Evolutionary conservation across 441 rosid genomes (phyloP), one percentile per base, ranked within the genome.

Genomic region (Eugenia klotzschiana): DNA sequence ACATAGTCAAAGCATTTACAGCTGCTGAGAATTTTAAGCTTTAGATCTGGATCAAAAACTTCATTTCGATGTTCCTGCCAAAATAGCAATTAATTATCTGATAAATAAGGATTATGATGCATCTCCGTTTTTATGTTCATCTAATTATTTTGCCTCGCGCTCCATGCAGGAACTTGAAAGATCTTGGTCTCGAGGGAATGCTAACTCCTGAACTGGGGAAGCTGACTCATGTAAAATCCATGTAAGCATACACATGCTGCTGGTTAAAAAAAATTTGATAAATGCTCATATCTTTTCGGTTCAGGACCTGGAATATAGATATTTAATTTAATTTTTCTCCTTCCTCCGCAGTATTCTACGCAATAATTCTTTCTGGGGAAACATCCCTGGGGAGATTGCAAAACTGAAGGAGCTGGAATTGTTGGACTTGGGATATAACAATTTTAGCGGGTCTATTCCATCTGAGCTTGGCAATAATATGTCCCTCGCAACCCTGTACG

Each of bases 361-460:
- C 88, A 95, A 97, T 91, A 95, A 95, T 86, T 93, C 98, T 51
- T 94, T 97, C 82, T 87, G 80, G 25, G 98, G 98, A 64, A 84
- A 56, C 77, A 86, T 95, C 84, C 99, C 98, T 83, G 80, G 89
- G 85, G 99, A 94, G 88, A 89, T 95, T 82, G 88, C 91, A 86
- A 89, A 91, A 56, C 60, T 97, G 90, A 91, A 88, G 88, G 93
- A 91, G 87, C 90, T 96, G 89, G 93, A 95, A 89, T 85, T 90
- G 85, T 89, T 97, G 93, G 99, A 97, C 88, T 88, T 97, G 89
- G 93, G 94, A 89, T 90, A 85, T 80, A 97, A 97, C 88, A 93
- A 95, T 90, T 93, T 97, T 58, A 90, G 91, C 29, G 95, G 93
- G 58, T 84, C 89, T 14, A 90, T 93, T 83, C 91, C 95, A 56